Evolutionary conservation across 371 early-diverging fungal species (phyloP), one percentile per base, ranked within the genome.

Genomic region (Chytridium lagenaria): DNA sequence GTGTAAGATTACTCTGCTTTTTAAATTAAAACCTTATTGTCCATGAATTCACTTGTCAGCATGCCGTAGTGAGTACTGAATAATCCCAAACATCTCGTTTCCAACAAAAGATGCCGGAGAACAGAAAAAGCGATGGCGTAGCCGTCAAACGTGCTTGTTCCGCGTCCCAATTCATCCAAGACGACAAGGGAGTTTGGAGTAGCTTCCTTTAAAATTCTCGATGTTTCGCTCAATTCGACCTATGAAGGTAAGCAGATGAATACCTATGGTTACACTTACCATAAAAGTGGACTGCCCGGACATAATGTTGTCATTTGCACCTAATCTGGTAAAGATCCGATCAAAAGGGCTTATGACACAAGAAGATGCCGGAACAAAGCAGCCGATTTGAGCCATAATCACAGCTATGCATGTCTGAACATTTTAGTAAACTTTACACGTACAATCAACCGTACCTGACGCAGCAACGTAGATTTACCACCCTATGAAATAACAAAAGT

Each of bases 221-320:
- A 88, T 0, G 99, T 98, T 81, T 99, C 99, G 34, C 90, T 85
- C 72, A 99, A 84, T 79, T 99, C 99, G 19, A 84, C 75, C 72
- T 72, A 1, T 23, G 7, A 30, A 33, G 10, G 10, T 33, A 10
- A 10, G 26, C 5, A 10, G n/a, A 65, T 44, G 19, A 44, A 44
- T 7, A 44, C 19, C 7, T 19, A 44, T 12, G 12, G 19, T 44
- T 12, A 12, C 23, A 19, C 63, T 26, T 0, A 98, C 95, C 98
- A 98, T 97, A 83, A 99, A 99, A 0, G 99, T 99, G n/a, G 98
- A 97, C 75, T 99, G 96, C 0, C 99, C 99, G 0, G 92, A 93
- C 67, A 95, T 81, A 71, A 99, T 92, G 75, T 95, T 95, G 87
- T 99, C 99, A 81, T 94, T 94, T 0, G 99, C 99, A 31, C 88